These are phyloP conservation scores for Rhizophagus prolifer DNA, from an alignment of 192 early-diverging fungal genomes.

Conservation along the genomic window DNA sequence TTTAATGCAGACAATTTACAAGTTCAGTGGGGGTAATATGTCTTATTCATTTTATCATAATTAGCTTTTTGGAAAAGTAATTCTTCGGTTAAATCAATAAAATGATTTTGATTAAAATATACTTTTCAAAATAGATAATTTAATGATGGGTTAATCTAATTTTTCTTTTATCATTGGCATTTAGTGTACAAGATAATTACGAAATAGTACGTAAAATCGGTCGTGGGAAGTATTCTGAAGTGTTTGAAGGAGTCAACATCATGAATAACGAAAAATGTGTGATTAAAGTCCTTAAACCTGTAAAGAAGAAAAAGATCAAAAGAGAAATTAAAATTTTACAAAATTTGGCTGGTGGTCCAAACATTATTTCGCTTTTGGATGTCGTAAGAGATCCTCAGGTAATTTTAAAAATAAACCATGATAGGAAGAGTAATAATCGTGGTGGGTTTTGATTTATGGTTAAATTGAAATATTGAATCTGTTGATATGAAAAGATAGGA, in stretches of 20 bases:
- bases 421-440: neutral
- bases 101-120: neutral
- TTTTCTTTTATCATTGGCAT: neutral
- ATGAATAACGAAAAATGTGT: constrained; percentile 86
- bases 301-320: constrained; percentile 99
- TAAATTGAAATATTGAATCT: neutral
- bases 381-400: constrained; percentile 94
- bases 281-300: constrained; percentile 99
- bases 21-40: constrained; percentile 86
- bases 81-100: neutral
- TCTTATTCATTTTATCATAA: neutral
- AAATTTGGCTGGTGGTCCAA: constrained; percentile 92
- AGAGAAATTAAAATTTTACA: constrained; percentile 99
- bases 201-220: constrained; percentile 98
- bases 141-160: neutral
- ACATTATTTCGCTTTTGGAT: constrained; percentile 89
- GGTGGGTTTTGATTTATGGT: neutral
- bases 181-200: constrained; percentile 90
- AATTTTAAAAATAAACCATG: constrained; percentile 19
- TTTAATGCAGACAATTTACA: constrained; percentile 64
- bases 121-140: neutral
- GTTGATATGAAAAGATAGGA: neutral
- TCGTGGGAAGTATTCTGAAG: constrained; percentile 98
- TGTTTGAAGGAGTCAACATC: constrained; percentile 98
- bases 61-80: neutral